These are phyloP conservation scores for Pseudotsuga menziesii DNA, from an alignment of 75 land plant species.

Conservation along the genomic window DNA sequence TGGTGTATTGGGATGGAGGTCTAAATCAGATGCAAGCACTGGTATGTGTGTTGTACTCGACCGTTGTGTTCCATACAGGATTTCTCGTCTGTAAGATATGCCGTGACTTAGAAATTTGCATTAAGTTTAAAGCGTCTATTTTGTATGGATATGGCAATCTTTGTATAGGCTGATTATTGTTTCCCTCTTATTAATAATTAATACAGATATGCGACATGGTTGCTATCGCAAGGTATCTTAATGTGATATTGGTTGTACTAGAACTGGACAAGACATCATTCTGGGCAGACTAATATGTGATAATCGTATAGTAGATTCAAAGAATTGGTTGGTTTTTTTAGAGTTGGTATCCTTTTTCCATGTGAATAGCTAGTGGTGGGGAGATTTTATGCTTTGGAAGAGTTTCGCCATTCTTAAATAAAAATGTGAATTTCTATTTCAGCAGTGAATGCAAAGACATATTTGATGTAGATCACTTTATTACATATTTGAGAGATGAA, in stretches of 20 bases:
- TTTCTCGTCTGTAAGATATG: background rate
- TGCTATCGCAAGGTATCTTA: slow-evolving; percentile 63
- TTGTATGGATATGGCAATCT: background rate
- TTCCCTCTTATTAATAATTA: background rate
- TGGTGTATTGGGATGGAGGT: slow-evolving; percentile 86
- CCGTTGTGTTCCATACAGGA: background rate
- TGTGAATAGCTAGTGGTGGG: background rate
- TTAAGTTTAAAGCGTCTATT: background rate
- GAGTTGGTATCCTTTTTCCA: background rate
- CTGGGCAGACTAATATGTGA: slow-evolving; percentile 49
- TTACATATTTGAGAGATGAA: slow-evolving; percentile 30
- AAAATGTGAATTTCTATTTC: background rate
- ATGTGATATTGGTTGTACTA: slow-evolving; percentile 74
- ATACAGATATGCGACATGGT: slow-evolving; percentile 91
- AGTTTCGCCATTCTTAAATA: background rate
- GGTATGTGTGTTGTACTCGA: slow-evolving; percentile 34
- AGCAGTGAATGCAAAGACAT: slow-evolving; percentile 43
- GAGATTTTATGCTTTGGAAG: background rate
- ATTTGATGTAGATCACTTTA: slow-evolving; percentile 38
- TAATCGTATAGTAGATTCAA: too few relatives aligned
- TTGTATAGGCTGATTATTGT: background rate
- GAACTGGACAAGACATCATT: slow-evolving; percentile 86
- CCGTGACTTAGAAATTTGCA: too few relatives aligned
- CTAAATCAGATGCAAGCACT: slow-evolving; percentile 93
- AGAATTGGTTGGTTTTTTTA: background rate